Evolutionary conservation across 2,329 filamentous ascomycete genomes (phyloP).

Genomic region (Neopestalotiopsis clavispora): DNA sequence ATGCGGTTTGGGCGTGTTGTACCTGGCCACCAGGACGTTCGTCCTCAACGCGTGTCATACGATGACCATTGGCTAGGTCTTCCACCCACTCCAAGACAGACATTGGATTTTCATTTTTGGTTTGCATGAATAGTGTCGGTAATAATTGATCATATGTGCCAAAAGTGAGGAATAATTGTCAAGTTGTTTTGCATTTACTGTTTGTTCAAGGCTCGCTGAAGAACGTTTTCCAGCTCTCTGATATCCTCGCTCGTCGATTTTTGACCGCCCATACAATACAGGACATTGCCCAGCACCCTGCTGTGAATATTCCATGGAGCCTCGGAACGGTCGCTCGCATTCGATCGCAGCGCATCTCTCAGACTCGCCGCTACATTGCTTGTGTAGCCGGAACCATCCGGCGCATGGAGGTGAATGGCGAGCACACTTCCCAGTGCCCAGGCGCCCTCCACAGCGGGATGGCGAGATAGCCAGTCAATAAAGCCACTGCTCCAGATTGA

Average conservation of each 20-base stretch:
- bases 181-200: not conserved
- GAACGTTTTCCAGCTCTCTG: constrained; percentile 25
- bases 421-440: constrained; percentile 79
- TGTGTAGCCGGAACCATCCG: constrained; percentile 49
- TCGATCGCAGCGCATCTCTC: constrained; percentile 40
- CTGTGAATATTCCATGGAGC: constrained; percentile 55
- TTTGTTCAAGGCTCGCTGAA: not conserved
- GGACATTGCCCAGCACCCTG: constrained; percentile 60
- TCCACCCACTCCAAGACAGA: too few species aligned
- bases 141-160: too few species aligned
- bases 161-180: not conserved
- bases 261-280: constrained; percentile 64
- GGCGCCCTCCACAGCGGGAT: constrained; percentile 63
- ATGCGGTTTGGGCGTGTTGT: too few species aligned
- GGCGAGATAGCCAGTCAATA: constrained; percentile 60
- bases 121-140: too few species aligned
- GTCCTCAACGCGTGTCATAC: too few species aligned
- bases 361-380: constrained; percentile 51
- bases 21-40: too few species aligned
- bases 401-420: constrained; percentile 60
- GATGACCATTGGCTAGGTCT: too few species aligned
- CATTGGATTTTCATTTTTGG: too few species aligned
- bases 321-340: constrained; percentile 15
- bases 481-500: constrained; percentile 72
- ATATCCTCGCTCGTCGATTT: constrained; percentile 37